These are phyloP conservation scores for Asterochloris erici DNA, from an alignment of 139 green algal species.

Conservation along the genomic window DNA sequence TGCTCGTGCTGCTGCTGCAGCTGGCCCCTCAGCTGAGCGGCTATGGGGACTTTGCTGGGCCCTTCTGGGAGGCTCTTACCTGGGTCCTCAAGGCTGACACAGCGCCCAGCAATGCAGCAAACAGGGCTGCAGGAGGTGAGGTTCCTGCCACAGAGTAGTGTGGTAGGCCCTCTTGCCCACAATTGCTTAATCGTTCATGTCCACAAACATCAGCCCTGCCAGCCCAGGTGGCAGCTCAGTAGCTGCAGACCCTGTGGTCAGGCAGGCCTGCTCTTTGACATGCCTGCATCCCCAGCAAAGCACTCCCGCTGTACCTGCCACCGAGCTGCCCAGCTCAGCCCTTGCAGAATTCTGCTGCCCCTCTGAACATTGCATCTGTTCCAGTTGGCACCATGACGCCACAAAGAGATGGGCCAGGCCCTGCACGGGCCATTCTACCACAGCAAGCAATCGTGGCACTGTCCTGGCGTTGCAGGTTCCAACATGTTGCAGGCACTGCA, in stretches of 20 bases:
- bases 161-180: neutral
- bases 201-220: neutral
- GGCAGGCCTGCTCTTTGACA: neutral
- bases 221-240: neutral
- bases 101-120: neutral
- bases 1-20: neutral
- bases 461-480: too few species aligned
- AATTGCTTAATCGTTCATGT: neutral
- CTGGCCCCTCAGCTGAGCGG: neutral
- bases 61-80: constrained; percentile 2
- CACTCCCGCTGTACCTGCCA: too few species aligned
- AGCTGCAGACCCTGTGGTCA: neutral
- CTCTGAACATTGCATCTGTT: too few species aligned
- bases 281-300: too few species aligned
- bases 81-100: neutral
- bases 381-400: too few species aligned
- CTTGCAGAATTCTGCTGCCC: too few species aligned
- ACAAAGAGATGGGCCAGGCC: too few species aligned
- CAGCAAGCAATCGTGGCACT: too few species aligned
- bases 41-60: neutral
- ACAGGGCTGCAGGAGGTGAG: neutral
- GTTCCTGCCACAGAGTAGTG: neutral
- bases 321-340: too few species aligned
- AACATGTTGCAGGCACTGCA: too few species aligned
- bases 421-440: too few species aligned